A percentile compares a stretch with the other conserved stretches of the same genome.
phyloP scores from a whole-genome alignment of 75 land plant species.

The Larix kaempferi region DNA sequence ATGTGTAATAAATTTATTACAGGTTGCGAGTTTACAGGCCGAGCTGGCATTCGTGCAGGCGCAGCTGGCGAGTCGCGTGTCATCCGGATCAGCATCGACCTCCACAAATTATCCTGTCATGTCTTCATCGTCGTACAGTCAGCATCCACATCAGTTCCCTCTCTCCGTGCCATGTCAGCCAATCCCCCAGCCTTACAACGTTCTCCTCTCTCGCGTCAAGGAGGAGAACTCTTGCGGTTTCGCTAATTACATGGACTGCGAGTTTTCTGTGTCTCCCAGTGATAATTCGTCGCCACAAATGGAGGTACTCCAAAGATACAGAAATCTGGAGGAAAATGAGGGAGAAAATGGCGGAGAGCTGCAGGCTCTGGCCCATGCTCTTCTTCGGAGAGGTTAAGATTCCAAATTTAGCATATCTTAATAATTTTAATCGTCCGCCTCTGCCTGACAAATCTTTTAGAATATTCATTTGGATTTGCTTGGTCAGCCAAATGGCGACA shows the following conservation, averaged over 20 bases:
- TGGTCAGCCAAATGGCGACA: no score
- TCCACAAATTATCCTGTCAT: no score
- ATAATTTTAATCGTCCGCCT: no score
- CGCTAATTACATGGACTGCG: background rate
- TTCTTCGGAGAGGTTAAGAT: background rate
- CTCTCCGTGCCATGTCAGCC: background rate
- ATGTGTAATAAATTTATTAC: background rate
- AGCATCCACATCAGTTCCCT: background rate
- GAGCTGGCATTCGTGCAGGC: conserved; percentile 2
- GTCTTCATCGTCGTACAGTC: background rate
- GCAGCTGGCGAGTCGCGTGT: conserved; percentile 16
- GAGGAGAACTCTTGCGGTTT: no score
- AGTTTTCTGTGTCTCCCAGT: background rate
- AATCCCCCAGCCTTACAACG: background rate
- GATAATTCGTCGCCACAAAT: background rate
- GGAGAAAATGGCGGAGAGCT: background rate
- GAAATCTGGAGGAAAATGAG: background rate
- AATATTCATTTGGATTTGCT: no score
- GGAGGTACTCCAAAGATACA: background rate
- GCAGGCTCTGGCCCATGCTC: background rate
- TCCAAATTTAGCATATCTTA: no score
- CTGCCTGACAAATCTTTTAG: no score
- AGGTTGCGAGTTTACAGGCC: conserved; percentile 5
- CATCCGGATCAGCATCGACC: no score
- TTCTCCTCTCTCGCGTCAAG: no score